phyloP scores from a whole-genome alignment of 768 basidiomycete genomes.

The Naganishia randhawae region DNA sequence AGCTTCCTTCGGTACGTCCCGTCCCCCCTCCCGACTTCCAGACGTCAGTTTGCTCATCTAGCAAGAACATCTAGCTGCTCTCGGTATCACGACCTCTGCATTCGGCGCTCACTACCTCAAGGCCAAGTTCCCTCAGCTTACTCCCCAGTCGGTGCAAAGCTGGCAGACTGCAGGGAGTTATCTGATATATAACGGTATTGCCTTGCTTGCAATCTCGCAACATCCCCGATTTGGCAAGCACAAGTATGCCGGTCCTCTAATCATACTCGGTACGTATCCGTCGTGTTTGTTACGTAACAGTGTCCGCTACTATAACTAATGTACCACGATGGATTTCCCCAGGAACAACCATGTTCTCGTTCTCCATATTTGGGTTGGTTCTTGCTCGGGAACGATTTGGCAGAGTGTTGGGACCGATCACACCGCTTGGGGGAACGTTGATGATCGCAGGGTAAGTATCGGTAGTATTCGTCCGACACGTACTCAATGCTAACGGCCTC shows the following conservation, averaged over 20 bases:
- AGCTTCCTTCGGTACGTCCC: conserved; percentile 14
- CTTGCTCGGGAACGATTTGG: conserved; percentile 41
- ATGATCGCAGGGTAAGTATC: conserved; percentile 49
- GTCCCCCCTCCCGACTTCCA: not conserved
- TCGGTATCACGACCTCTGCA: conserved; percentile 30
- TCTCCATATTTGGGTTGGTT: conserved; percentile 46
- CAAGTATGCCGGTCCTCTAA: conserved; percentile 37
- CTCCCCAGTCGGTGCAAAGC: conserved; percentile 35
- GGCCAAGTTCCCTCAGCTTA: conserved; percentile 35
- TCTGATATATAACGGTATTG: conserved; percentile 49
- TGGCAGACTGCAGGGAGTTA: conserved; percentile 46
- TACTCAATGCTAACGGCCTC: not conserved
- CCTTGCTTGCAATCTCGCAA: conserved; percentile 44
- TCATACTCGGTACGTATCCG: conserved; percentile 25
- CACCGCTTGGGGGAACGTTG: conserved; percentile 43
- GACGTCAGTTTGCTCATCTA: not conserved
- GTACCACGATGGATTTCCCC: not conserved
- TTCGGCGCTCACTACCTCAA: conserved; percentile 49
- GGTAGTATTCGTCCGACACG: too few species aligned
- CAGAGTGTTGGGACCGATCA: conserved; percentile 43
- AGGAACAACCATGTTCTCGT: conserved; percentile 42
- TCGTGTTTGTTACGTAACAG: not conserved
- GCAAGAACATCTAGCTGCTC: not conserved
- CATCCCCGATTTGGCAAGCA: conserved; percentile 31
- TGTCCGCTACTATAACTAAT: not conserved